phyloP scores from a whole-genome alignment of 176 grass and related monocot genomes.

The Triticum turgidum region DNA sequence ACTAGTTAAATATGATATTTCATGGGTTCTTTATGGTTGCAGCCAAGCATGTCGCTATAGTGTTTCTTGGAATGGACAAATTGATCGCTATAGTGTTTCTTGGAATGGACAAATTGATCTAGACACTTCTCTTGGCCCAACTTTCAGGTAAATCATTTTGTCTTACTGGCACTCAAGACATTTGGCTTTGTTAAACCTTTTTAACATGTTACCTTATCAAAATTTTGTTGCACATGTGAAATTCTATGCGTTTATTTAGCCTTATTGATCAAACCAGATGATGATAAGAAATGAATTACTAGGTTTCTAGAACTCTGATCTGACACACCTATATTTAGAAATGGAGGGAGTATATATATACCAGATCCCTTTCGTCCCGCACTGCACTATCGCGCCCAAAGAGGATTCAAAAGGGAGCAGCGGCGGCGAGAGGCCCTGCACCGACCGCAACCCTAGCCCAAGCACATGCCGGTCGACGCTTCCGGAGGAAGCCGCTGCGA shows the following conservation, averaged over 20 bases:
- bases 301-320: not conserved
- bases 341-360: too few species aligned
- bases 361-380: too few species aligned
- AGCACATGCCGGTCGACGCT: too few species aligned
- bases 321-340: not conserved
- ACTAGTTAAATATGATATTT: not conserved
- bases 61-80: not conserved
- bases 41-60: not conserved
- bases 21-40: conserved; percentile 4
- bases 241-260: not conserved
- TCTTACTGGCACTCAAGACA: not conserved
- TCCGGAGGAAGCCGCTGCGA: too few species aligned
- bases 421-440: too few species aligned
- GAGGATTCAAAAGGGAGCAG: too few species aligned
- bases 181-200: not conserved
- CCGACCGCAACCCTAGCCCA: too few species aligned
- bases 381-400: too few species aligned
- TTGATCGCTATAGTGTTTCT: not conserved
- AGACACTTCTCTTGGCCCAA: not conserved
- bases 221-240: not conserved
- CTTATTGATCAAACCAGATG: not conserved
- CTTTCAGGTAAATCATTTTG: conserved; percentile 8
- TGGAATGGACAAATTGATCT: not conserved
- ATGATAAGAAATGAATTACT: not conserved
- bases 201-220: not conserved